These are phyloP conservation scores for Gnetum montanum DNA, from an alignment of 75 land plant species.

Conservation along the genomic window DNA sequence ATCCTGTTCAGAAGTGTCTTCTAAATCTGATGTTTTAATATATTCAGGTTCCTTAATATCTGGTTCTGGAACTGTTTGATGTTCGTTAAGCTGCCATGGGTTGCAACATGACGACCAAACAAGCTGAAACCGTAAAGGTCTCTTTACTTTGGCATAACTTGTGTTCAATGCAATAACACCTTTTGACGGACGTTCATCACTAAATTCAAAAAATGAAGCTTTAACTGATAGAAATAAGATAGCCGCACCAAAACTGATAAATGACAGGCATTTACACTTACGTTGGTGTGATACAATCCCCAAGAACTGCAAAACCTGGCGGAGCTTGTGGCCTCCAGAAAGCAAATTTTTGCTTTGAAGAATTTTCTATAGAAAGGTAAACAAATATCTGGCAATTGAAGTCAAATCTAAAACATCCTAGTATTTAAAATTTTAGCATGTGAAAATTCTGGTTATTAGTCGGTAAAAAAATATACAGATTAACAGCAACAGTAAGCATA, in stretches of 20 bases:
- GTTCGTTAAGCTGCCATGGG: conserved; percentile 1
- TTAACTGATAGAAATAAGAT: conserved; percentile 1
- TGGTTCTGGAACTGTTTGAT: not conserved
- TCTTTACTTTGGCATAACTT: conserved; percentile 62
- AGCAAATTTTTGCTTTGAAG: conserved; percentile 37
- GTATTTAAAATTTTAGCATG: too few species aligned
- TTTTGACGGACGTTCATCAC: conserved; percentile 92
- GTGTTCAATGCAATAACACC: conserved; percentile 92
- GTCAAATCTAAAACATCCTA: too few species aligned
- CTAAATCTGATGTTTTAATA: not conserved
- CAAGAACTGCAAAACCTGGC: conserved; percentile 87
- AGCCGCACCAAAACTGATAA: not conserved
- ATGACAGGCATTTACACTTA: conserved; percentile 21
- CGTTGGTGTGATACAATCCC: conserved; percentile 89
- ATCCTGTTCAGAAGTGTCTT: not conserved
- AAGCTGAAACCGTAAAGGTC: conserved; percentile 59
- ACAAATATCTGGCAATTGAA: too few species aligned
- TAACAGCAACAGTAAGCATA: conserved; percentile 12
- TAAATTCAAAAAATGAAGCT: conserved; percentile 13
- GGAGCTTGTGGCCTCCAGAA: conserved; percentile 97
- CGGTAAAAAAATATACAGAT: too few species aligned
- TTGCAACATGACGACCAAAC: conserved; percentile 52
- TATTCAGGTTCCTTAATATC: not conserved
- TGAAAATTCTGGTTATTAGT: too few species aligned
- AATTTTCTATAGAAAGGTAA: conserved; percentile 11